Conservation (phyloP, 2,329 filamentous ascomycete species). For the Aspergillus ruber region DNA sequence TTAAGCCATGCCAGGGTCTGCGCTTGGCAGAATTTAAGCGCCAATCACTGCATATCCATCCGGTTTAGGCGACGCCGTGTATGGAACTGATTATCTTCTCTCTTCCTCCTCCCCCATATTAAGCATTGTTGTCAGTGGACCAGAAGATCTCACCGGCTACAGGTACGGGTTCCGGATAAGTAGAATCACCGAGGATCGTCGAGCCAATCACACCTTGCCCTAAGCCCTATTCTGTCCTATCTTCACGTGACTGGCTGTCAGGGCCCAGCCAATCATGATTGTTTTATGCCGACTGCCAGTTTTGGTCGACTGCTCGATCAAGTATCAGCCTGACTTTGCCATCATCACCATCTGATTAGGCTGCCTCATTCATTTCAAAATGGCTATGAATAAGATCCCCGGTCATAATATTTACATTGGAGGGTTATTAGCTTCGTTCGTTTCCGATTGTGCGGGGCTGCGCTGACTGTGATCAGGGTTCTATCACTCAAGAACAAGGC, state of each 20-base stretch:
- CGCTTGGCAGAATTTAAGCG: neutral
- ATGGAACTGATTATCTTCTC: no score
- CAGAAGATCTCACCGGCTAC: no score
- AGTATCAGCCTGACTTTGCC: neutral
- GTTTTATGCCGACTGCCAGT: neutral
- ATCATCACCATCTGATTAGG: neutral
- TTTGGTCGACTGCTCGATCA: neutral
- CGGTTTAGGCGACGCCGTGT: no score
- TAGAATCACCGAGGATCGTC: no score
- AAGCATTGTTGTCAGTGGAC: no score
- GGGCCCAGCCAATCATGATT: neutral
- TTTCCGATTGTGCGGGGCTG: neutral
- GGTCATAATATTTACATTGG: conserved; percentile 71
- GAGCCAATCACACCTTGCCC: neutral
- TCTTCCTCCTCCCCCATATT: no score
- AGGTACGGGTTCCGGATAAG: no score
- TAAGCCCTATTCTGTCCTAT: neutral
- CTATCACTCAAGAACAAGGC: conserved; percentile 69
- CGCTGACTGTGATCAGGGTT: conserved; percentile 50
- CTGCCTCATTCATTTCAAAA: conserved; percentile 6
- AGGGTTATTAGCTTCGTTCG: conserved; percentile 50
- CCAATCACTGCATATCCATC: neutral
- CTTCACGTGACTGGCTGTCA: neutral
- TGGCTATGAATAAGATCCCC: conserved; percentile 58
- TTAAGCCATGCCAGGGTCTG: neutral